A percentile compares a stretch with the other conserved stretches of the same genome.
Conservation (phyloP, 225 moss, liverwort and hornwort genomes). For the Pleurozium schreberi region DNA sequence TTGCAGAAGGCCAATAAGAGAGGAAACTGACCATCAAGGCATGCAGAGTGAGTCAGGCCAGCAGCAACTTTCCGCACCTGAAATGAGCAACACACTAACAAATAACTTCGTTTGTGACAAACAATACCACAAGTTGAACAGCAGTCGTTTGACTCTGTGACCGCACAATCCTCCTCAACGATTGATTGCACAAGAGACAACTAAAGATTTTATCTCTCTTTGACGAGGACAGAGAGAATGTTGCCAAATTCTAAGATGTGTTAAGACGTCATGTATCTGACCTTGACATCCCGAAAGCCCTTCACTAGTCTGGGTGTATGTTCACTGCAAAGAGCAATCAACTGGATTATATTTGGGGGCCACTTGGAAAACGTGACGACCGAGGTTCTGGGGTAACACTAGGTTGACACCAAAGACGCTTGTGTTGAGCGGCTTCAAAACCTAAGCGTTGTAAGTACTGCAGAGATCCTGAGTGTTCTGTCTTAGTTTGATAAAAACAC, state of each 20-base stretch:
- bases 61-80: constrained; percentile 54
- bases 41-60: constrained; percentile 86
- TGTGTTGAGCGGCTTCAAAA: not conserved
- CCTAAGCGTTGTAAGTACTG: not conserved
- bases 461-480: not conserved
- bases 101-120: not conserved
- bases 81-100: not conserved
- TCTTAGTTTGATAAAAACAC: not conserved
- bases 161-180: not conserved
- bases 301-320: constrained; percentile 32
- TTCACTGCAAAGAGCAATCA: constrained; percentile 41
- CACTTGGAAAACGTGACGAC: not conserved
- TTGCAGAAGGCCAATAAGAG: not conserved
- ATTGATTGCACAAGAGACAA: not conserved
- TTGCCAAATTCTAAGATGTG: not conserved
- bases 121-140: not conserved
- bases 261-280: constrained; percentile 14
- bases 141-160: not conserved
- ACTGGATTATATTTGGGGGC: not conserved
- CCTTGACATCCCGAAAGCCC: constrained; percentile 38
- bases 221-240: not conserved
- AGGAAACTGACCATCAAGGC: constrained; percentile 55
- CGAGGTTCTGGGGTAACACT: not conserved
- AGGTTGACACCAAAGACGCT: not conserved
- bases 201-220: not conserved